Base-by-base conservation (phyloP, 495 filamentous ascomycete genomes). In the Zalerion maritima region DNA sequence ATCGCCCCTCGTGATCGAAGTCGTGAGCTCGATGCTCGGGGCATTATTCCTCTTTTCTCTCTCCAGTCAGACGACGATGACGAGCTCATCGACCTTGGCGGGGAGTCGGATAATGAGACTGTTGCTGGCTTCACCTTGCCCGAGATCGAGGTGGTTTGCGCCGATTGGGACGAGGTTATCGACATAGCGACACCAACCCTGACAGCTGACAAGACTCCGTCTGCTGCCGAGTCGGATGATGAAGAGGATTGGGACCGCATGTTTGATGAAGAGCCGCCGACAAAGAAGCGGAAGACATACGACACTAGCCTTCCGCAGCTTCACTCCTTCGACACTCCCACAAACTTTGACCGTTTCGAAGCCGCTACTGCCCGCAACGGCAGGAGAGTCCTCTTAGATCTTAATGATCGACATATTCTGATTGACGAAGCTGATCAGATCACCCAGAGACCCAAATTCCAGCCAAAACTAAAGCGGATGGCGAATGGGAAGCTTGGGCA, bases 391-490 rank as follows among this genome's bases (percentile, higher is more conserved):
- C 67, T 69, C 1, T 66, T 99, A n/a, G 84, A 96, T 41, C 64
- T 92, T 37, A 85, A 86, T 38, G 89, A 99, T 46, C 82, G 82
- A 0, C 69, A 83, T 37, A 67, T 99, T 15, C 64, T 99, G 2
- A 61, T 96, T 15, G 77, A 85, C 43, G 69, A 73, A 21, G 59
- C 53, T 2, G 55, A 65, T 15, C 59, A 65, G 13, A 63, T 66
- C 2, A 39, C 66, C n/a, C 55, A 67, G 22, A 45, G 55, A 6
- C 50, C 52, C 10, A 61, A 55, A 36, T 24, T 50, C 4, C 51
- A 57, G 25, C 52, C 56, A 35, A 62, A 58, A 38, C 49, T 62
- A 29, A 69, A 67, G 31, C 62, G 71, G 14, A 57, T 70, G 50
- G 61, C 58, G 6, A 67, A 62, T 24, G 64, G 68, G 6, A 58